Percentiles rank a stretch among this genome's conserved stretches.
These are phyloP conservation scores for Puccinia polysora DNA, from an alignment of 1,284 basidiomycete genomes.

Conservation along the genomic window DNA sequence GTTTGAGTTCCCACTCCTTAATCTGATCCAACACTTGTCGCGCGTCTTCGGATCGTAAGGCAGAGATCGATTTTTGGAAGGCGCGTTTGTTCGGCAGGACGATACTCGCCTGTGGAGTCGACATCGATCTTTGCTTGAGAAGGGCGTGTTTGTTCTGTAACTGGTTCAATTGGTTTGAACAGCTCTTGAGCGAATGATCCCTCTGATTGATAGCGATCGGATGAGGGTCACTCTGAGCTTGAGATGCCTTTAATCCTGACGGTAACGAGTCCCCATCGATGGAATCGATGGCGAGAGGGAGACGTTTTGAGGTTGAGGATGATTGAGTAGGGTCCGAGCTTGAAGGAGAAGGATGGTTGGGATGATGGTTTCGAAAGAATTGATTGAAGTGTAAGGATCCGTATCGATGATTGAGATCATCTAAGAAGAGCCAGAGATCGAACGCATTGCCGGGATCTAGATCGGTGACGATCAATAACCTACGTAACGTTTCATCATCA, in stretches of 20 bases:
- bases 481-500: background rate
- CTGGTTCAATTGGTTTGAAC: too few species aligned
- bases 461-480: constrained; percentile 9
- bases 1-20: constrained; percentile 25
- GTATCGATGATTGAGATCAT: constrained; percentile 10
- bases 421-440: constrained; percentile 21
- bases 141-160: background rate
- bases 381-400: constrained; percentile 10
- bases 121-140: background rate
- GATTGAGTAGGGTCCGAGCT: too few species aligned
- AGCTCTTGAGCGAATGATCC: too few species aligned
- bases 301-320: background rate
- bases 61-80: background rate
- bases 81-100: background rate
- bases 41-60: background rate
- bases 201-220: background rate
- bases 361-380: constrained; percentile 8
- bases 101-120: background rate
- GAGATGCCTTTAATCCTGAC: too few species aligned
- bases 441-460: constrained; percentile 14
- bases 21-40: background rate
- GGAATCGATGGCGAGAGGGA: background rate
- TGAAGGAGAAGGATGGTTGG: background rate
- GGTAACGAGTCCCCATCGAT: background rate
- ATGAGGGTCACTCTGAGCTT: too few species aligned